phyloP scores from a whole-genome alignment of 2,329 filamentous ascomycete species.

The Fusarium pininemorale region DNA sequence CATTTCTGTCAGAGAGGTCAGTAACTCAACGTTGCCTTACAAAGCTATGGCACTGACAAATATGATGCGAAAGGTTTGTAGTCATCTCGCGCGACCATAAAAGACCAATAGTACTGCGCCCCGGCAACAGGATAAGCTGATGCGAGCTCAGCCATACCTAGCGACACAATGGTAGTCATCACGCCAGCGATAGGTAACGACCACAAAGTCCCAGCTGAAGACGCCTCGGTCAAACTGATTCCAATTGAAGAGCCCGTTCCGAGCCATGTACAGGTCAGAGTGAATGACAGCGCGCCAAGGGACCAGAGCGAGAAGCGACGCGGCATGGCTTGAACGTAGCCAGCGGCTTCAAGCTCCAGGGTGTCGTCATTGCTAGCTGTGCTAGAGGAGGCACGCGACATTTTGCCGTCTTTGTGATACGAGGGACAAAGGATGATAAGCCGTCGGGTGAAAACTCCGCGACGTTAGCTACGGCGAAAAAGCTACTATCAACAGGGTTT shows the following conservation, averaged over 20 bases:
- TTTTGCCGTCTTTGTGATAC: neutral
- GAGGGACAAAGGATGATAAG: neutral
- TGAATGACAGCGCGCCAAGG: slow-evolving; percentile 42
- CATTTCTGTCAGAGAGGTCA: neutral
- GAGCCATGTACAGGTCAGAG: slow-evolving; percentile 45
- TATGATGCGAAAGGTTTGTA: slow-evolving; percentile 41
- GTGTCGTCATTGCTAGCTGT: slow-evolving; percentile 27
- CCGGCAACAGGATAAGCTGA: slow-evolving; percentile 42
- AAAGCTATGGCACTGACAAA: neutral
- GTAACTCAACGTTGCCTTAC: accelerated
- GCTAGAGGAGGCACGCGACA: neutral
- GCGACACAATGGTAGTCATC: slow-evolving; percentile 41
- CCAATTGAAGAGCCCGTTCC: slow-evolving; percentile 44
- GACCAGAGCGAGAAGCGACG: slow-evolving; percentile 43
- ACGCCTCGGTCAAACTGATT: slow-evolving; percentile 41
- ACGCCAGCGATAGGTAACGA: slow-evolving; percentile 39
- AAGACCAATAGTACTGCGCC: slow-evolving; percentile 44
- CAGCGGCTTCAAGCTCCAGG: slow-evolving; percentile 45
- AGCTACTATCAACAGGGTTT: neutral
- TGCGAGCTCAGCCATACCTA: slow-evolving; percentile 42
- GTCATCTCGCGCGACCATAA: slow-evolving; percentile 34
- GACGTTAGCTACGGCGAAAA: too few species aligned
- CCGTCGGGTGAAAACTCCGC: accelerated
- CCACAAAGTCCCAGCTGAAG: slow-evolving; percentile 41
- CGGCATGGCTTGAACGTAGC: slow-evolving; percentile 45